Evolutionary conservation across 2,329 filamentous ascomycete genomes (phyloP), one percentile per base, ranked within the genome.

Genomic region (Trichoderma sp.): DNA sequence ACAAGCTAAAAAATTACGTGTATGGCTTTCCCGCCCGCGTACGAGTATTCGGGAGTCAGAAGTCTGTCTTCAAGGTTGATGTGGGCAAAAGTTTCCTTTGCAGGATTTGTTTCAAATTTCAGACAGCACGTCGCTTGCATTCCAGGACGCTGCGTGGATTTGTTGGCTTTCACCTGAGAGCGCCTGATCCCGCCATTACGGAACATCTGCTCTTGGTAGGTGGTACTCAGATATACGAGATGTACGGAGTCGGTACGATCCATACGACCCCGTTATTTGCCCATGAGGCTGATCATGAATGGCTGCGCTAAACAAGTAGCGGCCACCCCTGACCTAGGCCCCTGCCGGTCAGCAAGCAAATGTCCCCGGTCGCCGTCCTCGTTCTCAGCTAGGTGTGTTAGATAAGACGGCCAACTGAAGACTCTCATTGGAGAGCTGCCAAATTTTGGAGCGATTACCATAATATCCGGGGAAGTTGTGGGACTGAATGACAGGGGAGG

Each of bases 161-260:
- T 2, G 33, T 21, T 41, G 12, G 12, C 64, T 12, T 21, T 21
- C 31, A 31, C 12, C 18, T 27, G 50, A 11, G 31, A 9, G 50
- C 56, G 16, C 35, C 16, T 45, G 16, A 33, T 60, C 16, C 67
- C 59, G 35, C 24, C 16, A 29, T 31, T 45, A 14, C 53, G 33
- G 67, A 72, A 45, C 56, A 38, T 35, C 59, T 64, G 14, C 21
- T 53, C 24, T 21, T 56, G 60, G 59, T 65, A 73, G 69, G 69
- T 73, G 60, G 60, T 73, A 73, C 59, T 27, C 27, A 73, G 69
- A 73, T 73, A 73, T 73, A 73, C 69, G 69, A 73, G 69, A 73
- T 73, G 69, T 73, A 73, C 69, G 60, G 41, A 63, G n/a, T 31
- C 69, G 69, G 69, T 53, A 73, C 69, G 69, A 73, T 56, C 60